A percentile compares a stretch with the other conserved stretches of the same genome.
These are phyloP conservation scores for Hepatocystis sp. DNA, from an alignment of 169 alveolate genomes.

Conservation along the genomic window DNA sequence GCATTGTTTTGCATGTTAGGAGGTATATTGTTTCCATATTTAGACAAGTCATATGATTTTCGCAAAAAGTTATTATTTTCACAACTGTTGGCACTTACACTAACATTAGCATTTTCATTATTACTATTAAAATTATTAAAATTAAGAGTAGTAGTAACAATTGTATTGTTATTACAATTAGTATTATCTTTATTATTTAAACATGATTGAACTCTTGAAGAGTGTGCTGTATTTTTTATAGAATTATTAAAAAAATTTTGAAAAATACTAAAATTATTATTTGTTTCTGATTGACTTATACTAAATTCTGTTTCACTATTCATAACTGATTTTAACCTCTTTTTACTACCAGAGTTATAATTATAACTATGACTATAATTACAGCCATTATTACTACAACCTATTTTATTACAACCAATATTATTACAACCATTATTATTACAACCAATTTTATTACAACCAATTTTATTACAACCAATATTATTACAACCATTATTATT, in stretches of 20 bases:
- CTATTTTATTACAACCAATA: background rate
- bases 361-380: background rate
- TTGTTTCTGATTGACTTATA: slow-evolving; percentile 75
- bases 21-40: too few species aligned
- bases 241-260: slow-evolving; percentile 54
- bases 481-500: too few species aligned
- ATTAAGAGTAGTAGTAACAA: too few species aligned
- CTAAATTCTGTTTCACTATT: slow-evolving; percentile 75
- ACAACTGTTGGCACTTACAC: too few species aligned
- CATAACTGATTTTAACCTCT: slow-evolving; percentile 29
- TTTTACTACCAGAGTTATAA: background rate
- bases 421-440: background rate
- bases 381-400: background rate
- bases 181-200: too few species aligned
- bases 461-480: too few species aligned
- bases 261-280: slow-evolving; percentile 70
- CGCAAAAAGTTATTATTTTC: too few species aligned
- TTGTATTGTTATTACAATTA: too few species aligned
- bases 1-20: too few species aligned
- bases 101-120: too few species aligned
- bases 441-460: background rate
- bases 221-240: slow-evolving; percentile 52
- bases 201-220: slow-evolving; percentile 13
- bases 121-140: too few species aligned
- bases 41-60: too few species aligned